These are phyloP conservation scores for Citrus trifoliata DNA, from an alignment of 345 rosid species.

Conservation along the genomic window DNA sequence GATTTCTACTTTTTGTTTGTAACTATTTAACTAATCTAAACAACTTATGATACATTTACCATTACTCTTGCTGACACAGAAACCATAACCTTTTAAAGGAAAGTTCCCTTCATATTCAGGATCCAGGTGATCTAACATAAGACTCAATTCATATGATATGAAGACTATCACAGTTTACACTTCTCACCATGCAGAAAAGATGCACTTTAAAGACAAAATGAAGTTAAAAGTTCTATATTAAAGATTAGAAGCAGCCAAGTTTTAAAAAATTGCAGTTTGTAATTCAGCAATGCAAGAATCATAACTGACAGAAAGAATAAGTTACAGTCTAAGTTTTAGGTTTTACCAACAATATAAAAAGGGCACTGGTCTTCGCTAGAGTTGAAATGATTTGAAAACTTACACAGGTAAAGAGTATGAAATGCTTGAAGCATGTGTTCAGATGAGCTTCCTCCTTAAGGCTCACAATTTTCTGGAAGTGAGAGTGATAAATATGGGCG, in stretches of 20 bases:
- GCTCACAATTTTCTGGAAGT: constrained; percentile 98
- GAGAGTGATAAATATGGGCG: constrained; percentile 94
- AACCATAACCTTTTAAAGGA: background rate
- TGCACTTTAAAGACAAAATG: background rate
- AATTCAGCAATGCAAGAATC: background rate
- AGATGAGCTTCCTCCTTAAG: constrained; percentile 99
- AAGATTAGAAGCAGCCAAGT: background rate
- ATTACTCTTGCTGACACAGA: background rate
- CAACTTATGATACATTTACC: background rate
- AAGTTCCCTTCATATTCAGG: background rate
- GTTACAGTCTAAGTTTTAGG: background rate
- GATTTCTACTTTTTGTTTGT: background rate
- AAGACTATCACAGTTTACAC: background rate
- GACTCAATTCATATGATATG: background rate
- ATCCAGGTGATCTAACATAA: background rate
- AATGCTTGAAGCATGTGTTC: constrained; percentile 99
- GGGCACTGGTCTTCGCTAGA: background rate
- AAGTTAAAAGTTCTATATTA: background rate
- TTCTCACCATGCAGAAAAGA: background rate
- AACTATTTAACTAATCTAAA: background rate
- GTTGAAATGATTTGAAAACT: constrained; percentile 28
- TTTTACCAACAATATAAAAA: background rate
- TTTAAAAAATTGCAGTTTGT: background rate
- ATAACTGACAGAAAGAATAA: background rate
- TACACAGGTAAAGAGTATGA: constrained; percentile 90